These are phyloP conservation scores for Penicillium steckii DNA, from an alignment of 495 filamentous ascomycete species.

Conservation along the genomic window DNA sequence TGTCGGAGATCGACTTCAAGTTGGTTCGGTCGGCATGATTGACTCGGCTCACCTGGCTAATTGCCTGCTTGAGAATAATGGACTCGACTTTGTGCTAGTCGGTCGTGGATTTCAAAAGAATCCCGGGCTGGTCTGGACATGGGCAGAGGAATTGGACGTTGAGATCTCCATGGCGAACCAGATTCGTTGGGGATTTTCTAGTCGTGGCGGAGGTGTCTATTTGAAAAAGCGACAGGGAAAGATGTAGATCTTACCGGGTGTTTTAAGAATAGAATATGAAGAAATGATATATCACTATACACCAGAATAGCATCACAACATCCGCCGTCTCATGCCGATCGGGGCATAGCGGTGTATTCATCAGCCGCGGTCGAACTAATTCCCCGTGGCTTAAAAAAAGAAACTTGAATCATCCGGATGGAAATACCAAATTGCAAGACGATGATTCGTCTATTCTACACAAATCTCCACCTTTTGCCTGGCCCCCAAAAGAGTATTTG, in stretches of 20 bases:
- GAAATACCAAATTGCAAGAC: too few relatives aligned
- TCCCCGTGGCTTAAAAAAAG: background rate
- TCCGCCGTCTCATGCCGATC: too few relatives aligned
- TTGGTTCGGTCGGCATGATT: conserved; percentile 64
- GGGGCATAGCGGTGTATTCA: too few relatives aligned
- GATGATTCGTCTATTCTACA: background rate
- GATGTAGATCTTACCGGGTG: conserved; percentile 7
- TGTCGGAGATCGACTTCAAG: conserved; percentile 54
- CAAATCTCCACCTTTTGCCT: background rate
- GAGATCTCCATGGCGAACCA: conserved; percentile 65
- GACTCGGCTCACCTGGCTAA: conserved; percentile 56
- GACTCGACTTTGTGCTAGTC: conserved; percentile 58
- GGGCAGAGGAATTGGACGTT: conserved; percentile 64
- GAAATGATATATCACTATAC: too few relatives aligned
- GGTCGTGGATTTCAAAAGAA: conserved; percentile 71
- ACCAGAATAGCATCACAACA: too few relatives aligned
- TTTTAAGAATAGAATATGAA: background rate
- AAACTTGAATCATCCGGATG: background rate
- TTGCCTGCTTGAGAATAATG: conserved; percentile 49
- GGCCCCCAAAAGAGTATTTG: background rate
- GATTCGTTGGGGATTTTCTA: conserved; percentile 57
- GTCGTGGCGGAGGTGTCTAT: conserved; percentile 24
- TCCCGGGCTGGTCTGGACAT: conserved; percentile 64
- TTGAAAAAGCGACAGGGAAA: conserved; percentile 20
- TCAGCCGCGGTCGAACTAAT: background rate